phyloP scores from a whole-genome alignment of 2,329 filamentous ascomycete species.

The Chalara sp. region DNA sequence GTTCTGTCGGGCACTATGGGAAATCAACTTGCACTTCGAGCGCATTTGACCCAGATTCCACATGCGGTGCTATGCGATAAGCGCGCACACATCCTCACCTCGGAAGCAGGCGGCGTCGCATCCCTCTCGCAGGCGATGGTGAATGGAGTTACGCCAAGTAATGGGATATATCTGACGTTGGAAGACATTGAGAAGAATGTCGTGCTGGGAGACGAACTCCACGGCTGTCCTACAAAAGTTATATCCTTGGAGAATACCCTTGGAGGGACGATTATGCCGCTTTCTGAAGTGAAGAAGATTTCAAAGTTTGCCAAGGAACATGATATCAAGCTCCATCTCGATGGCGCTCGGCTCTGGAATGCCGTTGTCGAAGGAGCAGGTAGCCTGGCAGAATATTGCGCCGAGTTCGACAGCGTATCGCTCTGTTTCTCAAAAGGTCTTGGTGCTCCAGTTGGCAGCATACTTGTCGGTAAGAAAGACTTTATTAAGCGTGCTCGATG shows the following conservation, averaged over 20 bases:
- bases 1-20: conserved; percentile 92
- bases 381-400: conserved; percentile 58
- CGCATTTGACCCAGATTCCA: conserved; percentile 72
- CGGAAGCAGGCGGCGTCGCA: conserved; percentile 61
- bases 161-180: conserved; percentile 54
- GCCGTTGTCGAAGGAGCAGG: conserved; percentile 66
- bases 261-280: conserved; percentile 70
- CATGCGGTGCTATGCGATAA: conserved; percentile 75
- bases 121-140: conserved; percentile 64
- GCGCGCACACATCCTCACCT: conserved; percentile 68
- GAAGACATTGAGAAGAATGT: conserved; percentile 62
- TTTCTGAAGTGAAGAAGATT: conserved; percentile 64
- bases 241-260: conserved; percentile 85
- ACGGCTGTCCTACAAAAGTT: conserved; percentile 72
- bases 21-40: conserved; percentile 77
- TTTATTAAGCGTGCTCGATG: conserved; percentile 59
- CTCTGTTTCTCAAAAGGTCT: conserved; percentile 80
- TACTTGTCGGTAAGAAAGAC: conserved; percentile 56
- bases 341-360: conserved; percentile 79
- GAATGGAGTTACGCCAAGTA: conserved; percentile 58
- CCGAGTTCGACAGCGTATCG: conserved; percentile 65
- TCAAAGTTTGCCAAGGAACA: conserved; percentile 59
- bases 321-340: conserved; percentile 65
- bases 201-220: conserved; percentile 61
- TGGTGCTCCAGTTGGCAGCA: conserved; percentile 72